Evolutionary conservation across 768 basidiomycete species (phyloP).

Genomic region (Mycena leptocephala): DNA sequence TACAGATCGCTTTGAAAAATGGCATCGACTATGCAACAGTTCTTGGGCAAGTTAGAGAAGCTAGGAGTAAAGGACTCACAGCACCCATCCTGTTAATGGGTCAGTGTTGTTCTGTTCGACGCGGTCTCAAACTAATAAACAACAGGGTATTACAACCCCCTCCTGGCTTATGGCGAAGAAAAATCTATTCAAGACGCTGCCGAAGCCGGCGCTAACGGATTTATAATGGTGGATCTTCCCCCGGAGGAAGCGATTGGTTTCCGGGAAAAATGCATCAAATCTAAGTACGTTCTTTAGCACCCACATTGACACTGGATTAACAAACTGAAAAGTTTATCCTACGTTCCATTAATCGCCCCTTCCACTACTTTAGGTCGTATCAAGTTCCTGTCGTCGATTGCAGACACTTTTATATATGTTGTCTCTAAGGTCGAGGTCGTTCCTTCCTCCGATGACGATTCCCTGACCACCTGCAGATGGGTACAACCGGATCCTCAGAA

Average conservation of each 20-base stretch:
- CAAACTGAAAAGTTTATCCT: slow-evolving; percentile 78
- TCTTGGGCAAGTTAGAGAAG: slow-evolving; percentile 83
- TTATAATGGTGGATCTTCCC: slow-evolving; percentile 97
- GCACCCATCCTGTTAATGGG: slow-evolving; percentile 96
- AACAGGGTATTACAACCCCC: slow-evolving; percentile 96
- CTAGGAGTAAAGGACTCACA: slow-evolving; percentile 86
- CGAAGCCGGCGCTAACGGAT: slow-evolving; percentile 96
- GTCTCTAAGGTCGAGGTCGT: slow-evolving; percentile 86
- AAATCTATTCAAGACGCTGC: slow-evolving; percentile 92
- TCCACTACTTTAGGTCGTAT: slow-evolving; percentile 92
- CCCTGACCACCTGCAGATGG: slow-evolving; percentile 74
- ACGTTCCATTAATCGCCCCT: slow-evolving; percentile 95
- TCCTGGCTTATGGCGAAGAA: slow-evolving; percentile 96
- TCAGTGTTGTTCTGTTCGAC: slow-evolving; percentile 47
- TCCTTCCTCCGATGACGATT: slow-evolving; percentile 17
- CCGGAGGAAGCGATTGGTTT: slow-evolving; percentile 96
- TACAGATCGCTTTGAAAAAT: slow-evolving; percentile 88
- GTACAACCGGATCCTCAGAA: slow-evolving; percentile 94
- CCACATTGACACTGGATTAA: slow-evolving; percentile 14
- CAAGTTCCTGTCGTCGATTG: slow-evolving; percentile 92
- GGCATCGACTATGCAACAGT: slow-evolving; percentile 84
- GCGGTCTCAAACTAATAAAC: slow-evolving; percentile 19
- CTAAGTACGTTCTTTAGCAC: slow-evolving; percentile 72
- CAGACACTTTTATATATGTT: slow-evolving; percentile 98
- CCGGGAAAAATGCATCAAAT: slow-evolving; percentile 87